Evolutionary conservation across 129 eudicot species (phyloP).

Genomic region (Flaveria robusta): DNA sequence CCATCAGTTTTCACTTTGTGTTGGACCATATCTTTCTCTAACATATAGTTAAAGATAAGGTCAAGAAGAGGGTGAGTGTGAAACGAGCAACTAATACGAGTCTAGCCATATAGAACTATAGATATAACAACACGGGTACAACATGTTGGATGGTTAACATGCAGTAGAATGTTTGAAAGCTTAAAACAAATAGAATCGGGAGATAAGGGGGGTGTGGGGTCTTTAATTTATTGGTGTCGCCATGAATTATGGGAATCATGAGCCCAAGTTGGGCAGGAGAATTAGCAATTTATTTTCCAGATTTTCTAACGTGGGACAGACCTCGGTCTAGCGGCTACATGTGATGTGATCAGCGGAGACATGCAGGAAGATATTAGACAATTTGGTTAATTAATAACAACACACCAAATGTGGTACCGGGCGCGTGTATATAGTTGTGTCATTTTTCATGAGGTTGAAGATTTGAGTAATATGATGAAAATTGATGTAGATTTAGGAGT

Average conservation of each 20-base stretch:
- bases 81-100: not conserved
- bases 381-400: too few relatives aligned
- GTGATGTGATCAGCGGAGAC: too few relatives aligned
- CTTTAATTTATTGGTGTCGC: slow-evolving; percentile 21
- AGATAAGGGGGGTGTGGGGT: slow-evolving; percentile 14
- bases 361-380: too few relatives aligned
- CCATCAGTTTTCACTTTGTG: slow-evolving; percentile 17
- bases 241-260: slow-evolving; percentile 28
- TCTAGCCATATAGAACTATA: not conserved
- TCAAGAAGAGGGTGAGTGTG: not conserved
- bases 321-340: too few relatives aligned
- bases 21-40: slow-evolving; percentile 23
- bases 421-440: too few relatives aligned
- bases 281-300: slow-evolving; percentile 12
- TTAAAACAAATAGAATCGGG: slow-evolving; percentile 6
- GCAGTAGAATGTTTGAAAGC: not conserved
- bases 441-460: too few relatives aligned
- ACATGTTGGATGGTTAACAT: not conserved
- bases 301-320: slow-evolving; percentile 2
- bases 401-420: too few relatives aligned
- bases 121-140: not conserved
- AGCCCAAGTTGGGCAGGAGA: slow-evolving; percentile 9
- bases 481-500: too few relatives aligned
- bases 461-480: too few relatives aligned
- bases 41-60: not conserved